phyloP scores from a whole-genome alignment of 2,329 filamentous ascomycete species.

The Paradendryphiella salina region DNA sequence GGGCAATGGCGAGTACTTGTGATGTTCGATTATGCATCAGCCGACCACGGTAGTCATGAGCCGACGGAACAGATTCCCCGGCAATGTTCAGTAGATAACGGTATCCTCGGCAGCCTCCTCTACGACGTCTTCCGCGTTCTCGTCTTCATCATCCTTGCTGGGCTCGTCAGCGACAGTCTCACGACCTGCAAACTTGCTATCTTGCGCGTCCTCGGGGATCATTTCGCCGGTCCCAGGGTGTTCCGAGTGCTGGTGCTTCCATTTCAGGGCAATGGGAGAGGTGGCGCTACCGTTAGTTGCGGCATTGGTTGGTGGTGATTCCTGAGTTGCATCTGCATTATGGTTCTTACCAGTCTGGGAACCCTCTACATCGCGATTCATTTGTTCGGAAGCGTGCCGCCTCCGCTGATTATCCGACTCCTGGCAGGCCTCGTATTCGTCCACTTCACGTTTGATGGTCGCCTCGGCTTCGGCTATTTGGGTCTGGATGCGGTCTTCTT shows the following conservation, averaged over 20 bases:
- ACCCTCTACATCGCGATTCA: slow-evolving; percentile 22
- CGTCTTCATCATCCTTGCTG: slow-evolving; percentile 60
- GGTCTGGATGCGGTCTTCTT: slow-evolving; percentile 70
- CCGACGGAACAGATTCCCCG: slow-evolving; percentile 4
- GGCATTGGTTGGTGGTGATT: slow-evolving; percentile 27
- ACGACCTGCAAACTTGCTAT: slow-evolving; percentile 21
- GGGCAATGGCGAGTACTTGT: background rate
- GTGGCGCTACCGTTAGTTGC: slow-evolving; percentile 30
- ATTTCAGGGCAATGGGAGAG: slow-evolving; percentile 29
- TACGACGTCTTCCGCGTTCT: slow-evolving; percentile 75
- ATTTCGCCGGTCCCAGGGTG: slow-evolving; percentile 22
- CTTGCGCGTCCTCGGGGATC: slow-evolving; percentile 26
- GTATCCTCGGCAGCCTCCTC: slow-evolving; percentile 81
- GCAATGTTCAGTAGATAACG: slow-evolving; percentile 73
- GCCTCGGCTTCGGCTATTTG: slow-evolving; percentile 70
- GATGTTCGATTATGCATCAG: background rate
- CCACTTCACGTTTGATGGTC: slow-evolving; percentile 65
- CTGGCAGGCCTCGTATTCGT: slow-evolving; percentile 60
- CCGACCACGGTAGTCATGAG: background rate
- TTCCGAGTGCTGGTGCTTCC: slow-evolving; percentile 31
- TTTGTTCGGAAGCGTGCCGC: slow-evolving; percentile 18
- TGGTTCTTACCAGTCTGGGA: slow-evolving; percentile 31
- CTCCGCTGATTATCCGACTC: slow-evolving; percentile 34
- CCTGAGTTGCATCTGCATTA: slow-evolving; percentile 26
- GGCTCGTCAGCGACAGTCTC: slow-evolving; percentile 41